Evolutionary conservation across 2,329 filamentous ascomycete species (phyloP), one percentile per base, ranked within the genome.

Genomic region (Stagonosporopsis chrysanthemi): DNA sequence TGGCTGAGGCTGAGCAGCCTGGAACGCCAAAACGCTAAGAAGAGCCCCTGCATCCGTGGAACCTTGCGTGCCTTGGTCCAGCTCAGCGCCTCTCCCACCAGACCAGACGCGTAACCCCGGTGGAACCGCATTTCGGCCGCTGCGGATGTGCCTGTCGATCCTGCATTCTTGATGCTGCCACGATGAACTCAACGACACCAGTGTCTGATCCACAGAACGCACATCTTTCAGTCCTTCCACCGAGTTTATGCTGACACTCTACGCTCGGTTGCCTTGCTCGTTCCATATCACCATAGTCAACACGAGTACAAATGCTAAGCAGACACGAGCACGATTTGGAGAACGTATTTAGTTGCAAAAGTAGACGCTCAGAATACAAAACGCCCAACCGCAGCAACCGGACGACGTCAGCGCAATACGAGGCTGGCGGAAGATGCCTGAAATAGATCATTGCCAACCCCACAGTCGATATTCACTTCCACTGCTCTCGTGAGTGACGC

Each of bases 371-470:
- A 52, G 19, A 15, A 48, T 57, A 52, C 43, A 48, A 40, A 49
- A 48, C 31, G 19, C 40, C 54, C 49, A 57, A 57, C 41, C 48
- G 54, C 43, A 40, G 31, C 54, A 40, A 12, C 33, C 54, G 39
- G 48, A 48, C 48, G 24, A 52, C 54, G 43, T 57, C 43, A 52
- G 54, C 48, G 48, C 43, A 57, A 52, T 38, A 57, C 54, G 54
- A 57, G 43, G 38, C 43, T 57, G 39, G 23, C 54, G 26, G 49
- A 46, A 48, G 43, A 57, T 44, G 54, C 54, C 54, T 35, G 48
- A 57, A 57, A 57, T 57, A 57, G 48, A 52, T 49, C 54, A 49
- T 57, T 50, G 54, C 44, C 54, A 33, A 52, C 48, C 47, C 47
- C 54, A 49, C 54, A 57, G 54, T 52, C 26, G 33, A 52, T 57